A percentile compares a stretch with the other conserved stretches of the same genome.
Conservation (phyloP, 805 yeast species). For the Tetrapisispora iriomotensis region DNA sequence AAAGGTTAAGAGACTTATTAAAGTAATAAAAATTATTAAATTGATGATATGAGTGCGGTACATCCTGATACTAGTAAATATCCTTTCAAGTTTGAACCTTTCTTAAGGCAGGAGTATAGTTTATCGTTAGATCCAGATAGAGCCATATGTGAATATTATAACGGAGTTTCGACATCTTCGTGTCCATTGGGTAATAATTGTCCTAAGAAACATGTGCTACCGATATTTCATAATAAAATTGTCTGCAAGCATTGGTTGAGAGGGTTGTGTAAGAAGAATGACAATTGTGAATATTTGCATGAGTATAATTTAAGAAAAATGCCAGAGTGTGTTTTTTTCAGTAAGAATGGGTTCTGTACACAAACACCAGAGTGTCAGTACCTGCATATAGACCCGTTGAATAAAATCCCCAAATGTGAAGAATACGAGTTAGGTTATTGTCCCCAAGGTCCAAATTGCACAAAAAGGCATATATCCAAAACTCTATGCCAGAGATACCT, state of each 20-base stretch:
- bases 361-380: constrained; percentile 92
- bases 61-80: constrained; percentile 35
- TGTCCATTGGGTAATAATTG: constrained; percentile 86
- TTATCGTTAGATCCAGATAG: constrained; percentile 82
- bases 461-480: constrained; percentile 68
- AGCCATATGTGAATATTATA: constrained; percentile 71
- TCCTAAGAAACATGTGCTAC: constrained; percentile 74
- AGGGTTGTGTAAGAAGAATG: constrained; percentile 94
- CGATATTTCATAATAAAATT: constrained; percentile 58
- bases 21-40: not conserved
- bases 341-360: constrained; percentile 74
- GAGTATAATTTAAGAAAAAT: constrained; percentile 88
- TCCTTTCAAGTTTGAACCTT: constrained; percentile 67
- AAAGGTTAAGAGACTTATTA: not conserved
- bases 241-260: constrained; percentile 98
- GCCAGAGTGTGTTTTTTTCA: constrained; percentile 91
- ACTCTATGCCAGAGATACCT: constrained; percentile 69
- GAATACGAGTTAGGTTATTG: constrained; percentile 85
- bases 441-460: constrained; percentile 81
- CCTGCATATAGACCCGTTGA: constrained; percentile 81
- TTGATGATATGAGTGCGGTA: constrained; percentile 26
- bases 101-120: constrained; percentile 66
- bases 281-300: constrained; percentile 90
- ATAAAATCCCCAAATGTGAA: constrained; percentile 79
- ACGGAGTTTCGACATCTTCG: constrained; percentile 24